Percentiles rank a stretch among this genome's conserved stretches.
Conservation (phyloP, 352 stramenopile species). For the Detonula confervacea region DNA sequence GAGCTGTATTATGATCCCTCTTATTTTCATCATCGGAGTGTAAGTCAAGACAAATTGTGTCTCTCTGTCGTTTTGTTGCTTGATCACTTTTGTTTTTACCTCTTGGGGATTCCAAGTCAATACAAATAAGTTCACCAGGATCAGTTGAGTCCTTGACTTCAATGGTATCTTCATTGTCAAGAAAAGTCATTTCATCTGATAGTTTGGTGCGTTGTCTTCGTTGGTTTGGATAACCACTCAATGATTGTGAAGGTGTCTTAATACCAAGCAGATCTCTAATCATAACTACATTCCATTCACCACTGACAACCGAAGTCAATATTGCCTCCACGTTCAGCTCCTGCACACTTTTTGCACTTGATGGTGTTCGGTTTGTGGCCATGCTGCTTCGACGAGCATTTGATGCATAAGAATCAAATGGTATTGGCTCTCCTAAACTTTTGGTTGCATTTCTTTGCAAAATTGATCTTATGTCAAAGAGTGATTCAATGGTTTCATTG, state of each 20-base stretch:
- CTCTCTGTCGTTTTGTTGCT: slow-evolving; percentile 17
- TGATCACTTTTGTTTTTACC: slow-evolving; percentile 3
- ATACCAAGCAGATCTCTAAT: slow-evolving; percentile 33
- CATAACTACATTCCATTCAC: slow-evolving; percentile 34
- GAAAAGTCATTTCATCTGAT: not conserved
- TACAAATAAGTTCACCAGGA: slow-evolving; percentile 17
- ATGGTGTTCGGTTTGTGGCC: not conserved
- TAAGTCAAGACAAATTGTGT: slow-evolving; percentile 39
- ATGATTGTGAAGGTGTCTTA: not conserved
- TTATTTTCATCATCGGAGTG: slow-evolving; percentile 40
- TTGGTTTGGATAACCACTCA: not conserved
- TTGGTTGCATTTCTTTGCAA: slow-evolving; percentile 28
- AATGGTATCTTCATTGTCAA: slow-evolving; percentile 26
- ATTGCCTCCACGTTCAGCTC: slow-evolving; percentile 46
- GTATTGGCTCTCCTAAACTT: slow-evolving; percentile 17
- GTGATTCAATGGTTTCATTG: slow-evolving; percentile 63
- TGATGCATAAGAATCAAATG: slow-evolving; percentile 47
- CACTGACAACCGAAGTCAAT: slow-evolving; percentile 13
- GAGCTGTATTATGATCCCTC: slow-evolving; percentile 3
- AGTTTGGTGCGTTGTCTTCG: not conserved
- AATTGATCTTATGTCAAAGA: slow-evolving; percentile 55
- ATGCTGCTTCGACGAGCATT: slow-evolving; percentile 30
- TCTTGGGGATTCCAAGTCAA: slow-evolving; percentile 27
- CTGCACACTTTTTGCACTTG: slow-evolving; percentile 24
- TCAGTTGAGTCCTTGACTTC: slow-evolving; percentile 37